Conservation (phyloP, 257 asterid species). For the Nemophila menziesii region DNA sequence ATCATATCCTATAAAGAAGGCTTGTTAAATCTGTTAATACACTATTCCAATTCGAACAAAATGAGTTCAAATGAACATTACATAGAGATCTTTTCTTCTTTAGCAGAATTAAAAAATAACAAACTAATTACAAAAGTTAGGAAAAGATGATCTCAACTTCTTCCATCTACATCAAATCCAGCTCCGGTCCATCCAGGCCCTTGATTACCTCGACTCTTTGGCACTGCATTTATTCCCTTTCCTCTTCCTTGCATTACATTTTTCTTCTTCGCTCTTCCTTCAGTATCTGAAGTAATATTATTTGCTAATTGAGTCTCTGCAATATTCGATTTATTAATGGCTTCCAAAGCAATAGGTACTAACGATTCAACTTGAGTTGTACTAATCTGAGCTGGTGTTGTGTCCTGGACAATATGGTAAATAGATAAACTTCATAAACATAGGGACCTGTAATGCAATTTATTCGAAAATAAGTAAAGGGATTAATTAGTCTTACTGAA, state of each 20-base stretch:
- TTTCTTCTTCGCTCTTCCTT: conserved; percentile 61
- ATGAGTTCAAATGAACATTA: too few relatives aligned
- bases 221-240: conserved; percentile 63
- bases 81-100: too few relatives aligned
- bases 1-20: too few relatives aligned
- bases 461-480: too few relatives aligned
- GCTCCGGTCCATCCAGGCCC: conserved; percentile 84
- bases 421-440: too few relatives aligned
- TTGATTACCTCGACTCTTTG: conserved; percentile 54
- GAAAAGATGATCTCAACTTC: conserved; percentile 36
- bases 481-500: conserved; percentile 37
- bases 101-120: too few relatives aligned
- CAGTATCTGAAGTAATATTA: conserved; percentile 34
- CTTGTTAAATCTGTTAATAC: too few relatives aligned
- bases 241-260: conserved; percentile 50
- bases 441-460: too few relatives aligned
- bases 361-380: conserved; percentile 27
- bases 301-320: conserved; percentile 18
- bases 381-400: conserved; percentile 25
- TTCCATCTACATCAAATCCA: conserved; percentile 78
- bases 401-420: conserved; percentile 54
- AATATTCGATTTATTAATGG: conserved; percentile 21
- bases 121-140: too few relatives aligned
- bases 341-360: conserved; percentile 27
- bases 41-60: too few relatives aligned